Conservation (phyloP, 306 rosid species). For the Lathyrus tuberosus region DNA sequence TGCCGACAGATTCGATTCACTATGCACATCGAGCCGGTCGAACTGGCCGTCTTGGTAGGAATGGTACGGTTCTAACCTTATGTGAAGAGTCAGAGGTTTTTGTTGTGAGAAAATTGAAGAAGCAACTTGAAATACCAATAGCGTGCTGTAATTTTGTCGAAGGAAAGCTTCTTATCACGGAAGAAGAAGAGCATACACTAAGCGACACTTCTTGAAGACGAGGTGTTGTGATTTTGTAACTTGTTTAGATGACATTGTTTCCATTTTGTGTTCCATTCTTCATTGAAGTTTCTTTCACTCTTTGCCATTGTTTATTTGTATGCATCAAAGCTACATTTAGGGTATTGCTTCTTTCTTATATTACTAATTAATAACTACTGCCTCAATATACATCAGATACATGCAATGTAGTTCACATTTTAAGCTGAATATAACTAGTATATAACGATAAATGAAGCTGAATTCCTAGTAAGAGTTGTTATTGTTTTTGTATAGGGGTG, state of each 20-base stretch:
- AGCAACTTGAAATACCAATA: conserved; percentile 76
- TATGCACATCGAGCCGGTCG: conserved; percentile 97
- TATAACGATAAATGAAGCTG: conserved; percentile 16
- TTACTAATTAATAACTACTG: conserved; percentile 9
- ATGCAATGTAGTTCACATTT: conserved; percentile 11
- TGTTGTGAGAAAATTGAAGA: conserved; percentile 86
- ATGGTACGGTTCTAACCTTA: conserved; percentile 75
- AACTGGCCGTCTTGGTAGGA: conserved; percentile 90
- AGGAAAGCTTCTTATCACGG: conserved; percentile 62
- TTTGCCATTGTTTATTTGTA: background rate
- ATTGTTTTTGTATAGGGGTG: too few species aligned
- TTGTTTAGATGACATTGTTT: conserved; percentile 9
- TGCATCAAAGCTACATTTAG: background rate
- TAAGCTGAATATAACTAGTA: conserved; percentile 22
- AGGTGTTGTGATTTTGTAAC: conserved; percentile 29
- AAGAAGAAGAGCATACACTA: conserved; percentile 54
- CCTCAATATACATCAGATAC: conserved; percentile 15
- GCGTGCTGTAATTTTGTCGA: conserved; percentile 67
- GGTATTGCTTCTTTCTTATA: conserved; percentile 21
- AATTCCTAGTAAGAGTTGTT: too few species aligned
- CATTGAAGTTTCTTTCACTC: conserved; percentile 12
- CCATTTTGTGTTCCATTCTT: conserved; percentile 22
- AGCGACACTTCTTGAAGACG: conserved; percentile 31
- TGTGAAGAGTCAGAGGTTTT: conserved; percentile 89
- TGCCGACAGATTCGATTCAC: conserved; percentile 87